These are phyloP conservation scores for Boletus eberwhitei DNA, from an alignment of 768 basidiomycete species.

Conservation along the genomic window DNA sequence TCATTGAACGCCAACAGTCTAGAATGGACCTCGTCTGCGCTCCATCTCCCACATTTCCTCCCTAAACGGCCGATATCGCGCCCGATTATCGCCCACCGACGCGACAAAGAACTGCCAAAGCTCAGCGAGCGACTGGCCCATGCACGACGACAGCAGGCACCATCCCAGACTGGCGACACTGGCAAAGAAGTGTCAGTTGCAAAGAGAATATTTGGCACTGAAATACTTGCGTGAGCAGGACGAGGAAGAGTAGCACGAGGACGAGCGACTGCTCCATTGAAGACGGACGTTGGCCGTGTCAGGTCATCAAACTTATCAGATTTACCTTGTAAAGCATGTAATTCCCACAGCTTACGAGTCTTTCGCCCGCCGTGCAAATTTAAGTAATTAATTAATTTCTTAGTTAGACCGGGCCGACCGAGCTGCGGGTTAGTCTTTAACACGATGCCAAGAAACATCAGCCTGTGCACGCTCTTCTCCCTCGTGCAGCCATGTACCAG, in stretches of 20 bases:
- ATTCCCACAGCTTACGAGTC: no score
- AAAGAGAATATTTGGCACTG: background rate
- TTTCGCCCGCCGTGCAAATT: no score
- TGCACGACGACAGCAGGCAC: slow-evolving; percentile 67
- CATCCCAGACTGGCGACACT: slow-evolving; percentile 54
- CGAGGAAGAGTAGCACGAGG: slow-evolving; percentile 45
- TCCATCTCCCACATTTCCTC: slow-evolving; percentile 65
- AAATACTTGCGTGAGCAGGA: slow-evolving; percentile 42
- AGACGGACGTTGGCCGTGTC: no score
- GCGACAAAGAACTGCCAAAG: slow-evolving; percentile 40
- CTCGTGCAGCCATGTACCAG: background rate
- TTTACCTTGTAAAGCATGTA: no score
- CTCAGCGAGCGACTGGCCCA: slow-evolving; percentile 48
- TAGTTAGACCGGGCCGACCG: no score
- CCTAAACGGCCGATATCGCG: slow-evolving; percentile 38
- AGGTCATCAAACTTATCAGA: no score
- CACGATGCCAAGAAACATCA: no score
- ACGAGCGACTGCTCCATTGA: slow-evolving; percentile 25
- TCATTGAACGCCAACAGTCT: slow-evolving; percentile 18
- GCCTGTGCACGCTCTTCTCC: background rate
- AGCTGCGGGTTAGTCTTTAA: no score
- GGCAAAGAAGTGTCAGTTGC: slow-evolving; percentile 1
- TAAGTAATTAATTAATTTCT: no score
- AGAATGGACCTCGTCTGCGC: slow-evolving; percentile 31
- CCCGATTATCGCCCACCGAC: slow-evolving; percentile 5